phyloP scores from a whole-genome alignment of 139 green algal species.

The Dunaliella sp. region DNA sequence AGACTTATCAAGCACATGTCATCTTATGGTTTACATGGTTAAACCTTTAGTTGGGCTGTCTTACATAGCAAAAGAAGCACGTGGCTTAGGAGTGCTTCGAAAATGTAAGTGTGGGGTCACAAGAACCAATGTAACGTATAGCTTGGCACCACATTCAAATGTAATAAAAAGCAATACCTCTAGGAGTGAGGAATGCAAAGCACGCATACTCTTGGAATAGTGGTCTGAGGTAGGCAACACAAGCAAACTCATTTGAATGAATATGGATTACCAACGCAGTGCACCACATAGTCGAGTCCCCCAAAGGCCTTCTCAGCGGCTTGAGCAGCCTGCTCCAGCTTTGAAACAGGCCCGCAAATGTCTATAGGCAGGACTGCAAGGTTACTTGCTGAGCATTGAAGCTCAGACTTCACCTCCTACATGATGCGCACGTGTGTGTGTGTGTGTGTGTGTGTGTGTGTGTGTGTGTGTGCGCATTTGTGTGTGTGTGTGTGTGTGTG shows the following conservation, averaged over 20 bases:
- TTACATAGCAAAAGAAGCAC: no score
- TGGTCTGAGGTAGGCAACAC: no score
- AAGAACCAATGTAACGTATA: not conserved
- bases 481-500: not conserved
- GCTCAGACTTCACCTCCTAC: not conserved
- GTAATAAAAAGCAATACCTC: not conserved
- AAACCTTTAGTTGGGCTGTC: no score
- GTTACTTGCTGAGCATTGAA: not conserved
- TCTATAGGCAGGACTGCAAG: not conserved
- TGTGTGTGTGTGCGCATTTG: not conserved
- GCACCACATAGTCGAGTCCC: not conserved
- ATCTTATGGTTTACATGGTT: no score
- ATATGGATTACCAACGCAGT: not conserved
- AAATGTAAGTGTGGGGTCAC: not conserved
- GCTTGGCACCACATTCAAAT: not conserved
- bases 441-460: not conserved
- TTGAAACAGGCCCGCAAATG: not conserved
- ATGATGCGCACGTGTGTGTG: not conserved
- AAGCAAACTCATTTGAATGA: not conserved
- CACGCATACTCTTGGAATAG: no score
- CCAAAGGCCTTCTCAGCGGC: not conserved
- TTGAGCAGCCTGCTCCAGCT: not conserved
- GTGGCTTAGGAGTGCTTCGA: not conserved
- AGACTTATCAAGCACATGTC: no score
- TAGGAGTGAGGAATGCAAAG: not conserved